Evolutionary conservation across 371 early-diverging fungal genomes (phyloP).

Genomic region (Mortierella sp.): DNA sequence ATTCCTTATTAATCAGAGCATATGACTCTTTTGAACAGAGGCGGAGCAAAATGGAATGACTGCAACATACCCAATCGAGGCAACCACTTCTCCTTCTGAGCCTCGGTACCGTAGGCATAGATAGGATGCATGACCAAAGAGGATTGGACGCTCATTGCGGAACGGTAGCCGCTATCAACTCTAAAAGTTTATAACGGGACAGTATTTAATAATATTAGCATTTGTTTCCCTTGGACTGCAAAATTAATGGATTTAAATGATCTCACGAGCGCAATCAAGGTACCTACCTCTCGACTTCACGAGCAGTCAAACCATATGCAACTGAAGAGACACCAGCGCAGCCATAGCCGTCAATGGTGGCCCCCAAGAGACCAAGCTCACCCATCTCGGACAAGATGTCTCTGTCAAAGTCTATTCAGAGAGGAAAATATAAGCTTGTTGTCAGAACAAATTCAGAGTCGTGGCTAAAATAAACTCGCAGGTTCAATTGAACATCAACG

Average conservation of each 20-base stretch:
- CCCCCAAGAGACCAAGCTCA: slow-evolving; percentile 92
- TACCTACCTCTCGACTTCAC: slow-evolving; percentile 91
- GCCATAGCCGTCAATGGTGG: slow-evolving; percentile 97
- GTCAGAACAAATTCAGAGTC: background rate
- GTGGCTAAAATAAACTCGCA: background rate
- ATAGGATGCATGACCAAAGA: slow-evolving; percentile 99
- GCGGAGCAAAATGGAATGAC: background rate
- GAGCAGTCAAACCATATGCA: slow-evolving; percentile 96
- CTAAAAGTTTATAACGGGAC: slow-evolving; percentile 52
- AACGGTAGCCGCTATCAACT: slow-evolving; percentile 97
- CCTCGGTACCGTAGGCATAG: slow-evolving; percentile 93
- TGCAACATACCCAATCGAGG: slow-evolving; percentile 81
- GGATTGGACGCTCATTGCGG: slow-evolving; percentile 98
- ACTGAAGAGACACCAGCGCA: slow-evolving; percentile 98
- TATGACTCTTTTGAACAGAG: background rate
- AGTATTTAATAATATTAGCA: no score
- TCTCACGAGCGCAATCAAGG: slow-evolving; percentile 6
- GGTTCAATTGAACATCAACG: background rate
- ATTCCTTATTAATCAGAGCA: background rate
- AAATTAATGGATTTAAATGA: background rate
- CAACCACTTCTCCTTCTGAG: slow-evolving; percentile 92
- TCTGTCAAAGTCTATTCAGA: slow-evolving; percentile 80
- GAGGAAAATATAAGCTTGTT: background rate
- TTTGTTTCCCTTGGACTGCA: background rate
- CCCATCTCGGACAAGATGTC: slow-evolving; percentile 97